Base-by-base conservation (phyloP, 2,329 filamentous ascomycete species). In the Lojkania enalia region DNA sequence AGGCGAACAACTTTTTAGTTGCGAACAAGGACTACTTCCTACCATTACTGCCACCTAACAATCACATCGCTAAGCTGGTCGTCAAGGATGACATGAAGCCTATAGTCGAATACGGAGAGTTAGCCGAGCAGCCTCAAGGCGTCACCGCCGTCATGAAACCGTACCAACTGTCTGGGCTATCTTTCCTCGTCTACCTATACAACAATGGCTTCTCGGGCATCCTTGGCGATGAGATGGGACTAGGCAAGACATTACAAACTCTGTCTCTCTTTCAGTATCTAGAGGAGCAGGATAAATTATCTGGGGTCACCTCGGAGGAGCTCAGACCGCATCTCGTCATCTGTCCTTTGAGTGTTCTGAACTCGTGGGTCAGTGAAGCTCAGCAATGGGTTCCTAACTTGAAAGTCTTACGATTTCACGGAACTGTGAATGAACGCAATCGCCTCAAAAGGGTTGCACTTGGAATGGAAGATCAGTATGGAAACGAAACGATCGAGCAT, bases 191-290 rank as follows among this genome's bases (percentile, higher is more conserved):
- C 41, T 96, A 95, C 14, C 81, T 99, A 2, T 96, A 96, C 81
- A 96, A 97, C 83, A 99, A 99, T 76, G 97, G 96, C 69, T 84
- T 99, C 55, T 97, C 97, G 63, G 94, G 94, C 78, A 96, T 99
- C 56, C 77, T 99, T 58, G 94, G 94, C 46, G 94, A 99, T 65
- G 94, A 99, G 74, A 99, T 99, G 94, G 94, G 94, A 83, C 86
- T 99, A 52, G 94, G 94, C 69, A 99, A 99, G 77, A 99, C 94
- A 0, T 96, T 99, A 57, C 94, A 99, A 72, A 97, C 94, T 23
- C 95, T 99, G 71, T 95, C 89, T 72, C 77, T 99, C 67, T 88
- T 99, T 61, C 96, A 92, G 13, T 94, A 97, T 67, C 84, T 99
- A 42, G 96, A 99, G 55, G 92, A 97, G 76, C 85, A 83, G 71